Base-by-base conservation (phyloP, 768 basidiomycete genomes). In the Sporobolomyces phaffii region DNA sequence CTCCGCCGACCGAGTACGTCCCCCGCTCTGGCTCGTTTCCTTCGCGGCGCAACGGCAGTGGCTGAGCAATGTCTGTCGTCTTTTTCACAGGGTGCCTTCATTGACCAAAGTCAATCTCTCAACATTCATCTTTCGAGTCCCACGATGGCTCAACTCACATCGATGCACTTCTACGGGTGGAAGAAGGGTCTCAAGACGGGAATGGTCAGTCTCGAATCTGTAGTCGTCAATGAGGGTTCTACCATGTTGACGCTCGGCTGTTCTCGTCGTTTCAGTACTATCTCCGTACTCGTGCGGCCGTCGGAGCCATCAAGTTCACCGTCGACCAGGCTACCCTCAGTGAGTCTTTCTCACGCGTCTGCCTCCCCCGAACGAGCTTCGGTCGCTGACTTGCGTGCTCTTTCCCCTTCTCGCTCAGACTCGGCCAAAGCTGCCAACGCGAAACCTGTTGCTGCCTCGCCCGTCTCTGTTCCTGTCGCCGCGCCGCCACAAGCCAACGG, bases 131-230 rank as follows among this genome's bases (percentile, higher is more conserved):
- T 99, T 52, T 86, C 89, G 76, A 81, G 87, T 43, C 94, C 94
- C 34, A 91, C 91, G 5, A 81, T 87, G 64, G 90, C 90, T 13
- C 94, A 99, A 78, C 81, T 99, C 65, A 93, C 91, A 43, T 89
- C 87, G 68, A 92, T 92, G 91, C 91, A 93, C 78, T 94, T 93
- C 82, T 97, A 97, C 77, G 96, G 92, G n/a, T 98, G 96, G 96
- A 94, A 94, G 84, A 91, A 91, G 80, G 96, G 96, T 38, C 80
- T 99, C 76, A 99, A 99, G 84, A 99, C 96, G 1, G 96, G 94
- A 73, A 93, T 94, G 90, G 64, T 62, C 41, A 36, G 58, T 47
- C 22, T 4, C n/a, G 20, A 11, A 8, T 5, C 0, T 44, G n/a
- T n/a, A n/a, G n/a, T n/a, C n/a, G n/a, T n/a, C n/a, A n/a, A n/a